Conservation (phyloP, 768 basidiomycete genomes). For the Podaxis sp. region DNA sequence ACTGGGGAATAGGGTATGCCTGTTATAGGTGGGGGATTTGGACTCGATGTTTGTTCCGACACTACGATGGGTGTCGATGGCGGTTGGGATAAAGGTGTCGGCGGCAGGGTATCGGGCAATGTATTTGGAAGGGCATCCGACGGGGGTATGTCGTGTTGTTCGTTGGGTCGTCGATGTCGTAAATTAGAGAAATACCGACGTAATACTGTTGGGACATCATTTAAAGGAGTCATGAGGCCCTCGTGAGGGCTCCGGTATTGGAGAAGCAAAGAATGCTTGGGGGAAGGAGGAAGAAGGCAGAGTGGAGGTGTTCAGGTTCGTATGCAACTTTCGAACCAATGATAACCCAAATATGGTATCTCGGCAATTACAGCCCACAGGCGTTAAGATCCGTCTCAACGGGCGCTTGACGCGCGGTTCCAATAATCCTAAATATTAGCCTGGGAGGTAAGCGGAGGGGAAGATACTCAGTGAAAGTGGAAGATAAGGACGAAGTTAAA, state of each 20-base stretch:
- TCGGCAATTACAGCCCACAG: background rate
- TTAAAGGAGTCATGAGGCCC: conserved; percentile 6
- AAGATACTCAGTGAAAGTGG: background rate
- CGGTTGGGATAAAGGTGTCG: background rate
- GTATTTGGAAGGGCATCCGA: background rate
- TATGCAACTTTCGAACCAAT: conserved; percentile 14
- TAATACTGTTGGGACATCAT: background rate
- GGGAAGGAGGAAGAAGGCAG: background rate
- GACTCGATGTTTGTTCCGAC: conserved; percentile 5
- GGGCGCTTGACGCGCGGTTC: background rate
- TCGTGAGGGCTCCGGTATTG: background rate
- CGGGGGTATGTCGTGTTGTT: background rate
- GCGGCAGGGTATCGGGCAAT: background rate
- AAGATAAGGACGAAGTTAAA: background rate
- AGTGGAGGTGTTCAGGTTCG: conserved; percentile 5
- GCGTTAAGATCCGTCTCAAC: background rate
- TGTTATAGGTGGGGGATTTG: conserved; percentile 7
- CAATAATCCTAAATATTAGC: background rate
- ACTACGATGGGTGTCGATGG: background rate
- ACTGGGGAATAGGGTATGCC: conserved; percentile 1
- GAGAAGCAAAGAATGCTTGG: background rate
- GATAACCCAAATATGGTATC: conserved; percentile 13
- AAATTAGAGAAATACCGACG: background rate
- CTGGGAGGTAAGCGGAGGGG: background rate
- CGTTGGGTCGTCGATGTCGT: conserved; percentile 11